These are phyloP conservation scores for Graphiopsis chlorocephala DNA, from an alignment of 2,329 filamentous ascomycete genomes.

Conservation along the genomic window DNA sequence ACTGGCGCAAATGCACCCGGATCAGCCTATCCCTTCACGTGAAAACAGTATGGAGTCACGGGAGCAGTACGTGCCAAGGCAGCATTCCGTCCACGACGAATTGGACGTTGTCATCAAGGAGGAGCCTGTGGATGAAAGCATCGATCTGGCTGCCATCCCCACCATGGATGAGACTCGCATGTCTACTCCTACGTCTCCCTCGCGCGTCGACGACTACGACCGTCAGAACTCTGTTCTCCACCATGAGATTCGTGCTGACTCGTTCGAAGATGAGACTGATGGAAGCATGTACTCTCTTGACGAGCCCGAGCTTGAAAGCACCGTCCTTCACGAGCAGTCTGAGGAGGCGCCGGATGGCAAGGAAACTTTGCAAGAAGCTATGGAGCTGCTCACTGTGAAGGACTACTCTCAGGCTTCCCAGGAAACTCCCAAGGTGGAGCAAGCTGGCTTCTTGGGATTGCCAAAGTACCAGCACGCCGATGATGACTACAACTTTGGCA, in stretches of 20 bases:
- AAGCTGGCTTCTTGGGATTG: slow-evolving; percentile 29
- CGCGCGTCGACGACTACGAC: slow-evolving; percentile 41
- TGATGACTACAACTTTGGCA: slow-evolving; percentile 53
- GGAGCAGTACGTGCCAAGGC: slow-evolving; percentile 39
- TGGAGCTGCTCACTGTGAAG: slow-evolving; percentile 34
- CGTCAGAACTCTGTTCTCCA: slow-evolving; percentile 55
- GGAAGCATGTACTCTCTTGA: slow-evolving; percentile 53
- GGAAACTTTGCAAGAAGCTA: slow-evolving; percentile 34
- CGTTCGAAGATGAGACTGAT: slow-evolving; percentile 52
- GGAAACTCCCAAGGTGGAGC: slow-evolving; percentile 20
- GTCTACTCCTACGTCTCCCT: slow-evolving; percentile 52
- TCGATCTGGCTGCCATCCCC: slow-evolving; percentile 65
- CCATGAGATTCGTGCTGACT: slow-evolving; percentile 42
- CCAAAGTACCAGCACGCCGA: slow-evolving; percentile 40
- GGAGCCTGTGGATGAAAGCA: slow-evolving; percentile 55
- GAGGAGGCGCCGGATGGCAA: slow-evolving; percentile 28
- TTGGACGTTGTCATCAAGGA: slow-evolving; percentile 66
- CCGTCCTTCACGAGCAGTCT: slow-evolving; percentile 20
- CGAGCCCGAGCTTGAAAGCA: slow-evolving; percentile 35
- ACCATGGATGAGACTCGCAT: slow-evolving; percentile 43
- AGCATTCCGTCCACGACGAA: slow-evolving; percentile 57
- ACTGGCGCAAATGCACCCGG: slow-evolving; percentile 68
- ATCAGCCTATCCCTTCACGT: slow-evolving; percentile 83
- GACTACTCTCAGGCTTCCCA: slow-evolving; percentile 32
- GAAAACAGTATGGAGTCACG: slow-evolving; percentile 54